Evolutionary conservation across 129 eudicot species (phyloP), one percentile per base, ranked within the genome.

Genomic region (Glebionis coronaria): DNA sequence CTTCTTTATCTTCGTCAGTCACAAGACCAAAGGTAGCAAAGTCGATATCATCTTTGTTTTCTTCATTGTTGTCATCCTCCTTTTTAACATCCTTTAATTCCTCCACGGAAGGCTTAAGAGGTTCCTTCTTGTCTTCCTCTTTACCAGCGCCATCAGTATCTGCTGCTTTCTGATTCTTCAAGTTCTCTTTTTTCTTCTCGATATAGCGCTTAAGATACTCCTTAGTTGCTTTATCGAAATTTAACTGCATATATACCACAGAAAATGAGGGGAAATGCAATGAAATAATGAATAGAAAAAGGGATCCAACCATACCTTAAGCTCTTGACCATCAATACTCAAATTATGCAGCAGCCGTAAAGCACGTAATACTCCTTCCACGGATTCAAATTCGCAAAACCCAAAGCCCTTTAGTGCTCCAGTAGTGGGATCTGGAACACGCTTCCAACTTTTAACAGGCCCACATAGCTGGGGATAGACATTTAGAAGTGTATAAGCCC

Each of bases 311-410:
- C 78, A 71, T 87, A 94, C 99, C 97, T 85, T 78, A 63, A 94
- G 76, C 69, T 89, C 88, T 65, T 94, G 97, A 63, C 97, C 99
- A 84, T 94, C 99, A 66, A 94, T 68, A 72, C 79, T 94, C 73
- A 90, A 73, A 80, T 94, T 94, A 75, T 76, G 83, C 77, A 94
- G 81, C 67, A 94, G 76, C 44, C 99, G 77, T 61, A 90, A 52
- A 67, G 97, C 99, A 77, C 97, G 95, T 59, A 94, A 81, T 77
- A 90, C 95, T 16, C 99, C 99, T 78, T 94, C 99, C 62, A 93
- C 95, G 45, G 93, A 81, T 75, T 87, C 99, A 80, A 94, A 94
- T 76, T 94, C 99, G 76, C 99, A 94, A 79, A 89, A 81, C 13
- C 99, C 99, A 80, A 84, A 94, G 28, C 95, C 87, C 85, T 80